phyloP scores from a whole-genome alignment of 768 basidiomycete species.

The Hypholoma fasciculare region DNA sequence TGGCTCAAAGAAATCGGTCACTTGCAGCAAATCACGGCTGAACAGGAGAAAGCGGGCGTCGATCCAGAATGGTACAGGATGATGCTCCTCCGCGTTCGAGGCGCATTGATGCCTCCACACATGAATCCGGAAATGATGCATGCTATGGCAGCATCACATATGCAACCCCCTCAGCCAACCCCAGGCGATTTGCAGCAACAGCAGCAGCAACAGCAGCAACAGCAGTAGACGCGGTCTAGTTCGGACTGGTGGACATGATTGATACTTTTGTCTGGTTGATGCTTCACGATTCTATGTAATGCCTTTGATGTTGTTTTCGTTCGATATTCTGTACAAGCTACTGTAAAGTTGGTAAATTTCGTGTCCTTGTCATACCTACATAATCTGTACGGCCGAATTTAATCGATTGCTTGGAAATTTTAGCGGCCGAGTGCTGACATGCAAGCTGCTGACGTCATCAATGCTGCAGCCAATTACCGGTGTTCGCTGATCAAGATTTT shows the following conservation, averaged over 20 bases:
- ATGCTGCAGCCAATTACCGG: conserved; percentile 6
- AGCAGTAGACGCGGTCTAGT: conserved; percentile 14
- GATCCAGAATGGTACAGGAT: conserved; percentile 86
- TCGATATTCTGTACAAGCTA: conserved; percentile 15
- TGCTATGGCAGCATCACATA: conserved; percentile 40
- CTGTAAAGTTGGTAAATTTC: conserved; percentile 7
- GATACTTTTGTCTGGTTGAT: conserved; percentile 6
- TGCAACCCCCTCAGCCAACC: conserved; percentile 38
- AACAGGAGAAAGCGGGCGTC: conserved; percentile 80
- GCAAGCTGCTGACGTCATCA: conserved; percentile 11
- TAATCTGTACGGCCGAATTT: conserved; percentile 12
- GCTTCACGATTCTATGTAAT: conserved; percentile 8
- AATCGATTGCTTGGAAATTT: not conserved
- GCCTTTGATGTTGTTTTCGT: conserved; percentile 7
- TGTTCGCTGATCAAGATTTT: conserved; percentile 18
- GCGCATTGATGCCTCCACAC: conserved; percentile 63
- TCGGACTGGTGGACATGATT: conserved; percentile 7
- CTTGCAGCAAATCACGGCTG: conserved; percentile 72
- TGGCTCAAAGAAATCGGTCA: conserved; percentile 81
- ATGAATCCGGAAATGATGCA: conserved; percentile 55
- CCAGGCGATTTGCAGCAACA: conserved; percentile 41
- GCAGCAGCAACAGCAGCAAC: conserved; percentile 33
- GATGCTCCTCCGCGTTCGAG: conserved; percentile 81
- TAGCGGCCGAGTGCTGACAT: not conserved
- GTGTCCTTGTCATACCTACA: not conserved